Base-by-base conservation (phyloP, 2,329 filamentous ascomycete species). In the Penicillium brevicompactum region DNA sequence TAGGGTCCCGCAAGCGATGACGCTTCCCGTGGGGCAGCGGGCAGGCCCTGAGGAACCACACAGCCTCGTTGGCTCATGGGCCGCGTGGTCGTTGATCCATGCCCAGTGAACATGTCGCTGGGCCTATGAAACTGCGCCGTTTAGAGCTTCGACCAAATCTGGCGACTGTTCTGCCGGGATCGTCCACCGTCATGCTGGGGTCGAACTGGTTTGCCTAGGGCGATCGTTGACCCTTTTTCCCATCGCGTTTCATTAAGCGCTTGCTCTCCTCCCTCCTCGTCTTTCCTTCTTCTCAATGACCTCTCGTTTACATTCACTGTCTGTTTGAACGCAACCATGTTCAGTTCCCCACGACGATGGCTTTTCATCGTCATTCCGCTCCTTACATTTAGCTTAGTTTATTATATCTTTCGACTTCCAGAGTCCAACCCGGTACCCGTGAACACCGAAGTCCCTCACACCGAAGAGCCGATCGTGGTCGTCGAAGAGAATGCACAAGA, bases 1-100 rank as follows among this genome's bases (percentile, higher is more conserved):
- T 32, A 21, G 49, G 54, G 58, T 50, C 52, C 62, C 59, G 57
- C 57, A 57, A 44, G 37, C 54, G 59, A 65, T 64, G 63, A 65
- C 63, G 63, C 61, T 51, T n/a, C 41, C 38, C 57, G 62, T 65
- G 63, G 63, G 62, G 56, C 63, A 27, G 24, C 57, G 44, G 57
- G 50, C 46, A 46, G 51, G 38, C 37, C 46, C 52, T 52, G 58
- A 51, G 55, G 54, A 24, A 49, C 57, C 51, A 54, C 44, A 50
- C 45, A 42, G 56, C 41, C 48, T 60, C 57, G 56, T 65, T 64
- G 61, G 58, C 45, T 57, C 27, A 31, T 64, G 55, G 54, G 55
- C 63, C 62, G 60, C 58, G 58, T 64, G 58, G 53, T 59, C n/a
- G 63, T 45, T 57, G 61, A 64, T 65, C 63, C 24, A 54, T 57